Base-by-base conservation (phyloP, 2,329 filamentous ascomycete species). In the Aspergillus awamori region DNA sequence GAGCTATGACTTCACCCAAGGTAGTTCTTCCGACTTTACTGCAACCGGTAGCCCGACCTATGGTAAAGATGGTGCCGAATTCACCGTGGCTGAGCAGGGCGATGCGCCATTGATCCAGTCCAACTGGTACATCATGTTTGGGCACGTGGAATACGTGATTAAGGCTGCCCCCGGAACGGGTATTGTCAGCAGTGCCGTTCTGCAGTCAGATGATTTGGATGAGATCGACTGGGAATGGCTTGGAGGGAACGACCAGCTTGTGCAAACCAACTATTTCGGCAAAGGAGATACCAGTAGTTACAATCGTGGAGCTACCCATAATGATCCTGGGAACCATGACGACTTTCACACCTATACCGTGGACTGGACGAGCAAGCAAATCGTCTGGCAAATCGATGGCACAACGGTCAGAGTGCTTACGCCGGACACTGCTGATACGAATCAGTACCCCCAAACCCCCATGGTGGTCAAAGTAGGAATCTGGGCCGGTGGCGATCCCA, bases 51-150 rank as follows among this genome's bases (percentile, higher is more conserved):
- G 82, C 17, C 87, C 91, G 3, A 87, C 87, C 1, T 98, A 97
- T 80, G 85, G 83, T 74, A 82, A 82, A 59, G 85, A 93, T 73
- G 95, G 95, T 61, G 93, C 86, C 26, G 86, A 86, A 15, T 96
- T 99, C 75, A 93, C 91, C 26, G 89, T 99, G 56, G 79, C 86
- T 56, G 81, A 88, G 72, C 83, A 88, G 54, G 93, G 94, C 60
- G 92, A 99, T 73, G 86, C 92, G 3, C 95, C 95, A 0, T 90
- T 94, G 75, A 86, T 99, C 63, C 85, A 85, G 66, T 96, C 93
- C 63, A 87, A 95, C 71, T 98, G 96, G 86, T 98, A 97, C 83
- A 97, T 99, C 81, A 98, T 99, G 95, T 99, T 97, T 76, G 95
- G 95, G 67, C 90, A 89, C 65, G 91, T 97, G 72, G 90, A 96